Percentiles rank a stretch among this genome's conserved stretches.
These are phyloP conservation scores for Centaurea solstitialis DNA, from an alignment of 129 eudicot genomes.

Conservation along the genomic window DNA sequence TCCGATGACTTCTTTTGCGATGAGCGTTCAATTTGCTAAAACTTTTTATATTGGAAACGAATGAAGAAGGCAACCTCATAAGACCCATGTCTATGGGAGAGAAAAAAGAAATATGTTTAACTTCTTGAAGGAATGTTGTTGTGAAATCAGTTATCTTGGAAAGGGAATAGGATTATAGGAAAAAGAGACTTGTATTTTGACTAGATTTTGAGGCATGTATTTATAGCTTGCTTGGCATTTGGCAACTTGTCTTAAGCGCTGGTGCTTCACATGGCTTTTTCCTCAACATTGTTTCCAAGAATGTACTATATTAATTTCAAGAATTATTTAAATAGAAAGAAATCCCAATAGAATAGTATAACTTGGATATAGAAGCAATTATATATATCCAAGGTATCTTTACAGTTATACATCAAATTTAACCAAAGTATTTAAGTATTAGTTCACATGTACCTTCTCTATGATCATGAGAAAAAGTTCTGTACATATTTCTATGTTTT, in stretches of 20 bases:
- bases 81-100: constrained; percentile 14
- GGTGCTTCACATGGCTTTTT: neutral
- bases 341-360: too few species aligned
- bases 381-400: constrained; percentile 2
- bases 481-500: too few species aligned
- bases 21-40: constrained; percentile 14
- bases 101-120: neutral
- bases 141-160: neutral
- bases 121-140: neutral
- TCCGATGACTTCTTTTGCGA: neutral
- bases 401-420: neutral
- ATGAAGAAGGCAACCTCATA: neutral
- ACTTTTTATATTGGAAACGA: constrained; percentile 5
- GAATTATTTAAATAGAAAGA: neutral
- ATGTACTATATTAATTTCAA: constrained; percentile 8
- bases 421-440: neutral
- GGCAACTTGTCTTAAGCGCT: neutral
- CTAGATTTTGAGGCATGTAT: constrained; percentile 10
- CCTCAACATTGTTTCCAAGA: constrained; percentile 22
- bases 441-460: constrained; percentile 17
- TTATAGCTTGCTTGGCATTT: constrained; percentile 11
- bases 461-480: neutral
- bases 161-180: neutral
- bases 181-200: neutral
- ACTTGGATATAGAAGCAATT: too few species aligned